Evolutionary conservation across 768 basidiomycete species (phyloP), one percentile per base, ranked within the genome.

Genomic region (Lentinus tigrinus): DNA sequence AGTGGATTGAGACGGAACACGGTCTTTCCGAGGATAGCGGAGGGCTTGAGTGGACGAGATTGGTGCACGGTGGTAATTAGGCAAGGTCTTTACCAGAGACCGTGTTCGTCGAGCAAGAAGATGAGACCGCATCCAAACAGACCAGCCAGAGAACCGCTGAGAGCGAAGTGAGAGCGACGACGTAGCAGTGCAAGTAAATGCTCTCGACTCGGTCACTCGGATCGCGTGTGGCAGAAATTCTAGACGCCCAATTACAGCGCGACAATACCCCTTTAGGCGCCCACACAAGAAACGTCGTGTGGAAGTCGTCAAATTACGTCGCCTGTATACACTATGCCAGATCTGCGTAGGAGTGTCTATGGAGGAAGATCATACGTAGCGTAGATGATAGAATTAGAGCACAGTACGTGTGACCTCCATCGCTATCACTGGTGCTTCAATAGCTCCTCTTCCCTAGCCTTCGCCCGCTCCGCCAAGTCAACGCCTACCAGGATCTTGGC

Each of bases 401-500:
- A 46, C 47, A 38, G 10, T 5, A 23, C 19, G 4, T 9, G 37
- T 6, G 16, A 19, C 19, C 21, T 17, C 50, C 3, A 38, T 23
- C 43, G 40, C 34, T 50, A n/a, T 56, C 56, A 59, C 16, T 54
- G 51, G 57, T 57, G 56, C 59, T 67, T 67, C 47, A 52, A 23
- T 50, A 60, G 58, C 62, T 66, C 64, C 63, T 69, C 79, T 56
- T 81, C 76, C 55, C 87, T 75, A 19, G 82, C 88, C 55, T 81
- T 80, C 38, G 86, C 85, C 63, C 95, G 77, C 73, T 95, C 93
- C 43, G 91, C 91, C 47, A 97, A 75, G 69, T 97, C 95, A 11
- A 97, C 91, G 0, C 95, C 94, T 14, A 97, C 95, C 16, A 97
- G 81, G 54, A 94, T 93, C 74, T 94, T 94, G 36, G 91, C 89